Evolutionary conservation across 192 early-diverging fungal genomes (phyloP).

Genomic region (Backusella australiensis): DNA sequence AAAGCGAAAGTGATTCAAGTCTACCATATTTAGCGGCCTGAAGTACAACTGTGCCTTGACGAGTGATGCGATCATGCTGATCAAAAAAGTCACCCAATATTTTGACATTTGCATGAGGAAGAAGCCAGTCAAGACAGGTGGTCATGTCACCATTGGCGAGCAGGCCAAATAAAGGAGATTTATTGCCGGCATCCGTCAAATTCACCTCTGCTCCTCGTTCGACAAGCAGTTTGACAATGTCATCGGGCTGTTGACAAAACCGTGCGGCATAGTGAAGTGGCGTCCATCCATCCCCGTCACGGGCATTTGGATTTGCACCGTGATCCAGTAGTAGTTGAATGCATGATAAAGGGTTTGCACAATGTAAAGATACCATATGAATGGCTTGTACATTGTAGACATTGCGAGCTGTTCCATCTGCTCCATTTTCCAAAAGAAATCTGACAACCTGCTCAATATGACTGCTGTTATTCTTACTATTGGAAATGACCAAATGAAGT

Average conservation of each 20-base stretch:
- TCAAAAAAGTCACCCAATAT: constrained; percentile 30
- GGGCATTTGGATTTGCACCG: constrained; percentile 53
- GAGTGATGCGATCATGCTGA: constrained; percentile 10
- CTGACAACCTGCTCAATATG: neutral
- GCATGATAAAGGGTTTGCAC: constrained; percentile 4
- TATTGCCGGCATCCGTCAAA: constrained; percentile 21
- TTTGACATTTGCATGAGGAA: constrained; percentile 18
- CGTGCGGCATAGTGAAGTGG: constrained; percentile 43
- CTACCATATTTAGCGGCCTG: constrained; percentile 38
- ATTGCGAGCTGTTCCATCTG: constrained; percentile 23
- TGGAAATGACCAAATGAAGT: constrained; percentile 26
- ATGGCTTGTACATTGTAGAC: constrained; percentile 27
- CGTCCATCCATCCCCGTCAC: constrained; percentile 66
- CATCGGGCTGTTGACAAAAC: constrained; percentile 31
- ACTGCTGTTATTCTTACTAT: neutral
- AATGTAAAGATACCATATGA: constrained; percentile 24
- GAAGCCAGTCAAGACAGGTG: constrained; percentile 27
- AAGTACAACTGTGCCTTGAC: constrained; percentile 15
- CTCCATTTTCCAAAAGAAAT: constrained; percentile 25
- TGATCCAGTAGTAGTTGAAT: constrained; percentile 18
- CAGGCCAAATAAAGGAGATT: constrained; percentile 31
- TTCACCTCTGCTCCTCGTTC: constrained; percentile 31
- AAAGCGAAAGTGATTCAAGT: constrained; percentile 13
- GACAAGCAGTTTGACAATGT: constrained; percentile 19
- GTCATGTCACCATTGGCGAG: constrained; percentile 32